These are phyloP conservation scores for Fusarium albidum DNA, from an alignment of 2,329 filamentous ascomycete species.

Conservation along the genomic window DNA sequence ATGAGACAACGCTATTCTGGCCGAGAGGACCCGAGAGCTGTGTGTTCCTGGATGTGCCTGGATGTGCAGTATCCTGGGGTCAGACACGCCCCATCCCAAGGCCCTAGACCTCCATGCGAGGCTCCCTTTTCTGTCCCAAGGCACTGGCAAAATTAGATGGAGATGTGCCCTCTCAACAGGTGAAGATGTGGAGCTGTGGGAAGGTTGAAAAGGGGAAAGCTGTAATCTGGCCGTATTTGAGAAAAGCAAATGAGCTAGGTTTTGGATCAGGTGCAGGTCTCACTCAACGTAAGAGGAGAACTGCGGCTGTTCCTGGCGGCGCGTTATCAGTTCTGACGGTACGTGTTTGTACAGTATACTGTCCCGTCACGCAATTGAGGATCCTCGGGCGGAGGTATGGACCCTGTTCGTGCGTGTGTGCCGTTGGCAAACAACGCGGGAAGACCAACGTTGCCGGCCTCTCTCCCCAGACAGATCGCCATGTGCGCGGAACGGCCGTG, in stretches of 20 bases:
- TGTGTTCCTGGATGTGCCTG: slow-evolving; percentile 31
- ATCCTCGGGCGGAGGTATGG: background rate
- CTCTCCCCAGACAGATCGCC: slow-evolving; percentile 4
- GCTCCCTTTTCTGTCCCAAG: slow-evolving; percentile 20
- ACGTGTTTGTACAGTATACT: slow-evolving; percentile 6
- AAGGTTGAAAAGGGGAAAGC: slow-evolving; percentile 11
- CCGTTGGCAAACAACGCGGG: slow-evolving; percentile 1
- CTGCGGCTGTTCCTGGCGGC: slow-evolving; percentile 30
- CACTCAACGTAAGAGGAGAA: slow-evolving; percentile 22
- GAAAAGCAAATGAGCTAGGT: slow-evolving; percentile 26
- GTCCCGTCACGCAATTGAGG: slow-evolving; percentile 1
- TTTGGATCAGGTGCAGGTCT: slow-evolving; percentile 32
- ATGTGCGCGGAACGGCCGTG: slow-evolving; percentile 7
- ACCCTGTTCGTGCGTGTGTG: slow-evolving; percentile 21
- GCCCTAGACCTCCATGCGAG: slow-evolving; percentile 15
- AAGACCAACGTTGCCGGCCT: slow-evolving; percentile 11
- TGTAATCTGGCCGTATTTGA: slow-evolving; percentile 20
- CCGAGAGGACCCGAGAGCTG: slow-evolving; percentile 34
- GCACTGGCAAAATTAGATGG: slow-evolving; percentile 7
- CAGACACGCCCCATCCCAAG: slow-evolving; percentile 27
- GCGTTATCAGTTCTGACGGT: slow-evolving; percentile 7
- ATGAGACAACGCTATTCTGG: slow-evolving; percentile 42
- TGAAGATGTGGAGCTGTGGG: slow-evolving; percentile 33
- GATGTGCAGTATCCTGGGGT: slow-evolving; percentile 18
- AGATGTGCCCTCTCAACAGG: slow-evolving; percentile 15